Evolutionary conservation across 2,329 filamentous ascomycete species (phyloP).

Genomic region (Cordyceps tenuipes): DNA sequence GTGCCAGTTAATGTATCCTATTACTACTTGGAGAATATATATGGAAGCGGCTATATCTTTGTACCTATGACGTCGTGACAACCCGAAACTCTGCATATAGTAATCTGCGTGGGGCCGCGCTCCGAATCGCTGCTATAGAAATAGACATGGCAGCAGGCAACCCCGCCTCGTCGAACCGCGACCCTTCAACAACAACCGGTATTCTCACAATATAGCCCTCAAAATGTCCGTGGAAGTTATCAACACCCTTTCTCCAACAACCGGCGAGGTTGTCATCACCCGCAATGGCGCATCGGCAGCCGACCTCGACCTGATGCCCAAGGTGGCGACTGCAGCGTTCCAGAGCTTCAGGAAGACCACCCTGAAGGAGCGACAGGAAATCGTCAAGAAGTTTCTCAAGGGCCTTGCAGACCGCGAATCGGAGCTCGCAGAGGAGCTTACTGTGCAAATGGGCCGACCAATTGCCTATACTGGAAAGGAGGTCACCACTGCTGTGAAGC

Average conservation of each 20-base stretch:
- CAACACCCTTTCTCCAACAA: slow-evolving; percentile 82
- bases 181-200: not conserved
- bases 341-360: slow-evolving; percentile 66
- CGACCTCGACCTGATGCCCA: slow-evolving; percentile 65
- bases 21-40: not conserved
- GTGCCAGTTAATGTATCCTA: not conserved
- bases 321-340: slow-evolving; percentile 67
- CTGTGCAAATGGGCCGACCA: slow-evolving; percentile 89
- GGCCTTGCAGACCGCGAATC: slow-evolving; percentile 63
- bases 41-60: too few relatives aligned
- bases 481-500: slow-evolving; percentile 74
- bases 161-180: not conserved
- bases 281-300: slow-evolving; percentile 63
- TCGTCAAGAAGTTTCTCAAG: slow-evolving; percentile 71
- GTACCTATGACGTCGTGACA: not conserved
- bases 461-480: slow-evolving; percentile 82
- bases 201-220: not conserved
- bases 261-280: slow-evolving; percentile 74
- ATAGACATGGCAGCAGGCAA: not conserved
- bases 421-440: slow-evolving; percentile 76
- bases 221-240: slow-evolving; percentile 57
- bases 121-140: too few relatives aligned
- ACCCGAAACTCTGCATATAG: not conserved
- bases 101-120: too few relatives aligned
- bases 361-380: slow-evolving; percentile 66